These are phyloP conservation scores for Stachybotrys chlorohalonatus DNA, from an alignment of 2,329 filamentous ascomycete species.

Conservation along the genomic window DNA sequence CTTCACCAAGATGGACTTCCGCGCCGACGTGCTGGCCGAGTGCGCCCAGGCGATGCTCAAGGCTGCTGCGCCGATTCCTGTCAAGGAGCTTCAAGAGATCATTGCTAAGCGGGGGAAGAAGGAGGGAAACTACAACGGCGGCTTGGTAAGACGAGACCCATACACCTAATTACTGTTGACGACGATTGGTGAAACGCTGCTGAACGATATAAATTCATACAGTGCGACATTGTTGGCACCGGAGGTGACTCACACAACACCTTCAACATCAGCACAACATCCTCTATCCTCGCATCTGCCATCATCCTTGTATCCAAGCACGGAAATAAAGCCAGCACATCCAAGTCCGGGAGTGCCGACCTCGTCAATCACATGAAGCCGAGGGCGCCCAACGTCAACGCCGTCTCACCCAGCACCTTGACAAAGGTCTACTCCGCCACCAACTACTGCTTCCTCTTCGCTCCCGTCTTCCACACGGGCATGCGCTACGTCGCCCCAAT, in stretches of 20 bases:
- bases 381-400: constrained; percentile 62
- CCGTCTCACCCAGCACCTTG: constrained; percentile 65
- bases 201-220: constrained; percentile 4
- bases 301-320: constrained; percentile 86
- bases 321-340: constrained; percentile 91
- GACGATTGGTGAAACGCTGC: not conserved
- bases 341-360: constrained; percentile 91
- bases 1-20: constrained; percentile 78
- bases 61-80: constrained; percentile 66
- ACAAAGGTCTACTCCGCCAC: constrained; percentile 63
- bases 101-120: constrained; percentile 51
- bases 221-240: constrained; percentile 92
- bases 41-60: constrained; percentile 78
- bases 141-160: constrained; percentile 54
- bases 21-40: constrained; percentile 76
- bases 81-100: constrained; percentile 48
- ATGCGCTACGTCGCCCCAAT: constrained; percentile 85
- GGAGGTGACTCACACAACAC: constrained; percentile 95
- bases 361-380: constrained; percentile 70
- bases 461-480: constrained; percentile 90
- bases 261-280: constrained; percentile 95
- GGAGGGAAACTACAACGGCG: constrained; percentile 71
- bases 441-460: constrained; percentile 94
- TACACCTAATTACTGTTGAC: not conserved
- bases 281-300: constrained; percentile 83